Evolutionary conservation across 2,329 filamentous ascomycete species (phyloP).

Genomic region (Cadophora sp.): DNA sequence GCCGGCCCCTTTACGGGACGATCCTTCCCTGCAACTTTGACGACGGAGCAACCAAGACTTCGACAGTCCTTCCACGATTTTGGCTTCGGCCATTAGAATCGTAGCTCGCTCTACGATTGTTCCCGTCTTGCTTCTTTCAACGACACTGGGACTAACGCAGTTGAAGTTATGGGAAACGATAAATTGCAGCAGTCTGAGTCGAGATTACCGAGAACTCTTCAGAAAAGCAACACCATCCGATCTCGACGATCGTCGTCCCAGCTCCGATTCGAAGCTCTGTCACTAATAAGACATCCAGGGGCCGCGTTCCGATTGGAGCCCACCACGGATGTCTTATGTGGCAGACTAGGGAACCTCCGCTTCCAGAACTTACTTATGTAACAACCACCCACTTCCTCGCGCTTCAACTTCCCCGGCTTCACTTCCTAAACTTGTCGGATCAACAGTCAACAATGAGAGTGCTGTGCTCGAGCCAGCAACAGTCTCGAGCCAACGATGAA

Average conservation of each 20-base stretch:
- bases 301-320: neutral
- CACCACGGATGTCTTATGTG: neutral
- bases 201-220: neutral
- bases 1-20: neutral
- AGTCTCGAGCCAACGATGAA: constrained; percentile 1
- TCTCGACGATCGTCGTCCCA: neutral
- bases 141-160: neutral
- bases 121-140: neutral
- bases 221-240: neutral
- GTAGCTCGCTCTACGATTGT: neutral
- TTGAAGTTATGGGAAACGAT: neutral
- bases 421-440: neutral
- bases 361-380: neutral
- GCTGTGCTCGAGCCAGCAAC: neutral
- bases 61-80: neutral
- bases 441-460: constrained; percentile 1
- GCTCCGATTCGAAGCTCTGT: neutral
- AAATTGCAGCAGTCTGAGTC: neutral
- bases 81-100: neutral
- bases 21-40: neutral
- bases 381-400: neutral
- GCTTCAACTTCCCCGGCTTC: neutral
- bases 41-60: neutral
- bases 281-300: neutral
- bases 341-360: neutral